Evolutionary conservation across 2,329 filamentous ascomycete genomes (phyloP), one percentile per base, ranked within the genome.

Genomic region (Metarhizium rileyi): DNA sequence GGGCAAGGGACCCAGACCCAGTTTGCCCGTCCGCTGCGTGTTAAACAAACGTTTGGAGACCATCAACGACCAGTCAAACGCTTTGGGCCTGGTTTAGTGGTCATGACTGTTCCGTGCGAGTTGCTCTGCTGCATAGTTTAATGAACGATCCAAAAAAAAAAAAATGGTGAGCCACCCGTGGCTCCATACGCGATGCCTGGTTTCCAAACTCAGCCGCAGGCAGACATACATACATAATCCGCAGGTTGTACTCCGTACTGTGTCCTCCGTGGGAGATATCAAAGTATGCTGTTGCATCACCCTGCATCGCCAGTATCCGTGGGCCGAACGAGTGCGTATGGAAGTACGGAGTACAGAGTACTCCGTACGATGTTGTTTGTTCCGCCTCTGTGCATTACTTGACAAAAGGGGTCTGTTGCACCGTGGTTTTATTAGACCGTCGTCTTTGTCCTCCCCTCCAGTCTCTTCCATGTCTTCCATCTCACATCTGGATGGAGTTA

Each of bases 81-180:
- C 25, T 42, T 42, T 25, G 38, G 25, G 38, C 22, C 38, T 25
- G 25, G 38, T 25, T 25, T 42, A 5, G 12, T 18, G 35, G 22
- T 25, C 38, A 42, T 25, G 38, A 25, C 22, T 18, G 18, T 42
- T 42, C 22, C 22, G 38, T 42, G 22, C 38, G 9, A 23, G 25
- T 20, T n/a, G 44, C 44, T 48, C 20, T n/a, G 44, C 44, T 48
- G 46, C 46, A 48, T 35, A 41, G n/a, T 44, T 23, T 38, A 44
- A 49, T 46, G 6, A 42, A 14, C 10, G 20, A 3, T 23, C 12
- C n/a, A 28, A 10, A 10, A 28, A 28, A 28, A 5, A 5, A 28
- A 10, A 33, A 36, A 45, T 35, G 30, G 23, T 30, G 20, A 30
- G 26, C 41, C 42, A 28, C 20, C 14, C 48, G 42, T 46, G 33